phyloP scores from a whole-genome alignment of 768 basidiomycete genomes.

The Tylopilus rubrobrunneus region DNA sequence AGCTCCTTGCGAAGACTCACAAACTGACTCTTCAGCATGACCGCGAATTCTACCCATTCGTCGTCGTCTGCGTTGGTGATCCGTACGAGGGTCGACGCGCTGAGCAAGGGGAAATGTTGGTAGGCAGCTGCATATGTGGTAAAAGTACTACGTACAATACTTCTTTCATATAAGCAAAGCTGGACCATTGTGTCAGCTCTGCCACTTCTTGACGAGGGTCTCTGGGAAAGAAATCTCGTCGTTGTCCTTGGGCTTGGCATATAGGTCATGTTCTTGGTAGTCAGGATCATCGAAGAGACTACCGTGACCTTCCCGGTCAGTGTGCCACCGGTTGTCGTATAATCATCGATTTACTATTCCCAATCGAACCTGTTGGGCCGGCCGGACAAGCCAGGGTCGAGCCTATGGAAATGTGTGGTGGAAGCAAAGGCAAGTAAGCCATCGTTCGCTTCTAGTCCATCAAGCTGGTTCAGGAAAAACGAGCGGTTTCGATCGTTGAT shows the following conservation, averaged over 20 bases:
- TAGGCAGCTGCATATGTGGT: neutral
- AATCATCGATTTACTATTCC: slow-evolving; percentile 59
- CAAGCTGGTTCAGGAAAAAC: slow-evolving; percentile 86
- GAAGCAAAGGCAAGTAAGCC: slow-evolving; percentile 75
- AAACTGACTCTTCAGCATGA: slow-evolving; percentile 55
- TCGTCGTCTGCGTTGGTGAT: slow-evolving; percentile 50
- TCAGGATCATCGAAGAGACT: slow-evolving; percentile 75
- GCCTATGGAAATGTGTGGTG: slow-evolving; percentile 79
- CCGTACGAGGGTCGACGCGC: slow-evolving; percentile 70
- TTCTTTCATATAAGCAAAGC: slow-evolving; percentile 88
- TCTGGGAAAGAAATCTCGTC: slow-evolving; percentile 65
- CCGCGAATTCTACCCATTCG: slow-evolving; percentile 48
- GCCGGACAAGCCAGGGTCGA: slow-evolving; percentile 72
- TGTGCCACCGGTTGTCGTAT: neutral
- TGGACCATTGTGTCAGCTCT: slow-evolving; percentile 59
- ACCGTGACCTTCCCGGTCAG: neutral
- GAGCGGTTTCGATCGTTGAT: slow-evolving; percentile 77
- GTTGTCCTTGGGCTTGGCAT: slow-evolving; percentile 59
- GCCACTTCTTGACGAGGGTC: slow-evolving; percentile 56
- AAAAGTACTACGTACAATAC: slow-evolving; percentile 59
- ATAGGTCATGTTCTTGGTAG: slow-evolving; percentile 57
- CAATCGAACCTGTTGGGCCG: slow-evolving; percentile 85
- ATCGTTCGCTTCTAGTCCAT: slow-evolving; percentile 76
- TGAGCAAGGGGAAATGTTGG: slow-evolving; percentile 23
- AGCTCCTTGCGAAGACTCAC: slow-evolving; percentile 61